Base-by-base conservation (phyloP, 768 basidiomycete species). In the Holtermanniella nyarrowii region DNA sequence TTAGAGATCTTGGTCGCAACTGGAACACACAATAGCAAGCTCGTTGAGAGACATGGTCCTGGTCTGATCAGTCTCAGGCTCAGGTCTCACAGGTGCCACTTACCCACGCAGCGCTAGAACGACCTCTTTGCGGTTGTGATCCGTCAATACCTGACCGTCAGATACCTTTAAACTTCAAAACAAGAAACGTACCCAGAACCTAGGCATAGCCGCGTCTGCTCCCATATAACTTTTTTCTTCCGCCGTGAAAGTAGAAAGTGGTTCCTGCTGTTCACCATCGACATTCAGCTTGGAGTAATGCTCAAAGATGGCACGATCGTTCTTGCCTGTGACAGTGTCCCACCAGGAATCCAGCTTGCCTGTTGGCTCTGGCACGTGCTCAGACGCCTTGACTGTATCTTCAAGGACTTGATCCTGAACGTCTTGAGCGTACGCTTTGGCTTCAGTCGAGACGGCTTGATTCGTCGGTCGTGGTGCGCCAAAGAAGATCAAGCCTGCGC, bases 31-130 rank as follows among this genome's bases (percentile, higher is more conserved):
- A 10, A 85, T 85, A 14, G 86, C 86, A 3, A 88, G 79, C 70
- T 88, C 86, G 60, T 88, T 88, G 41, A 89, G 74, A 2, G 83
- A 84, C 85, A 88, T 85, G 2, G 87, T 89, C 12, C 86, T 82
- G 80, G 43, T 50, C 25, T 41, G n/a, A n/a, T n/a, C n/a, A n/a
- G n/a, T n/a, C n/a, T n/a, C n/a, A n/a, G n/a, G n/a, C n/a, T n/a
- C n/a, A n/a, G n/a, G n/a, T n/a, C n/a, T n/a, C n/a, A n/a, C n/a
- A n/a, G n/a, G n/a, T n/a, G n/a, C n/a, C n/a, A n/a, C n/a, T n/a
- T n/a, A 79, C 81, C 47, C 82, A 72, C 84, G 75, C 43, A 85
- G 73, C 14, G 88, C 84, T 22, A 88, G 77, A 10, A 88, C 83
- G 44, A 88, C 77, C 65, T 88, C 83, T 3, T 72, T 74, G 37